phyloP scores from a whole-genome alignment of 1,139 yeast species.

The Protomyces lactucae-debilis region DNA sequence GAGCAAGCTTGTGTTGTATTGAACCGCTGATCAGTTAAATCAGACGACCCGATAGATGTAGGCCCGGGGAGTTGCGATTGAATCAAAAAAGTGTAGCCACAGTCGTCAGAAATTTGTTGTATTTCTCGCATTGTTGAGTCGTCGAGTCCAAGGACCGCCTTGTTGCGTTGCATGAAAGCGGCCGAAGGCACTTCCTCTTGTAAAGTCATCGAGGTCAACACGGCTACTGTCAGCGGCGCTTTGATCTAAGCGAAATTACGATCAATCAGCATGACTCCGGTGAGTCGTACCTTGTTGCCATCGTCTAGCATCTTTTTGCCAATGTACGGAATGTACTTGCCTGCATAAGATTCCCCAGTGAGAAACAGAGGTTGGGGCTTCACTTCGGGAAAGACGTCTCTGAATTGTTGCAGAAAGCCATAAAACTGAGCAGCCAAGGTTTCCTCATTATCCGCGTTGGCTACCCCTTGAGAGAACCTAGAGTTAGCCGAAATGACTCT shows the following conservation, averaged over 20 bases:
- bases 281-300: not conserved
- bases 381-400: conserved; percentile 60
- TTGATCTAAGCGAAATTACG: not conserved
- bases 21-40: not conserved
- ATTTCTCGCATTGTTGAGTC: not conserved
- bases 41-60: not conserved
- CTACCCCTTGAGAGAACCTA: conserved; percentile 36
- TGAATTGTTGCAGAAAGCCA: conserved; percentile 61
- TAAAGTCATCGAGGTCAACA: not conserved
- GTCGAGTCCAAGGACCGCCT: not conserved
- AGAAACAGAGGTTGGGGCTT: conserved; percentile 45
- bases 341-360: conserved; percentile 96
- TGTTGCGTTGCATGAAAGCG: not conserved
- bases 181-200: not conserved
- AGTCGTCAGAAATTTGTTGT: not conserved
- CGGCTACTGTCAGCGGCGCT: conserved; percentile 4
- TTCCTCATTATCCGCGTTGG: conserved; percentile 4
- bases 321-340: conserved; percentile 88
- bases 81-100: conserved; percentile 10
- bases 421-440: conserved; percentile 35
- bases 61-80: not conserved
- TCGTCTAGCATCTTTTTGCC: conserved; percentile 51
- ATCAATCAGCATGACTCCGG: conserved; percentile 11
- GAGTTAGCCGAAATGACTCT: conserved; percentile 37
- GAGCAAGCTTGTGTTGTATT: not conserved